phyloP scores from a whole-genome alignment of 371 early-diverging fungal species.

The Syncephalastrum racemosum region DNA sequence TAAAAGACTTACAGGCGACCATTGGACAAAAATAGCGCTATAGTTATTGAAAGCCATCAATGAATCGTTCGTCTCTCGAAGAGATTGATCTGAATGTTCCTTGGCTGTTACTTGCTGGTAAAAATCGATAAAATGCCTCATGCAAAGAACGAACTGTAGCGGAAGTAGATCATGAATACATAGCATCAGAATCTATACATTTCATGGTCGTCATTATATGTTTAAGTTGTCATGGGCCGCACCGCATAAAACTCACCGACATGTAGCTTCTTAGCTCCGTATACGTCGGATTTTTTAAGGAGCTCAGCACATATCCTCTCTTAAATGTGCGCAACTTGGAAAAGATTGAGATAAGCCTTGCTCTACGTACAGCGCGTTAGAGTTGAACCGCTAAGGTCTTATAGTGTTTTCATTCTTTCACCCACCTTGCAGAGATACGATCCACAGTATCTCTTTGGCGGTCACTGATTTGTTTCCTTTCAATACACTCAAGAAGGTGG shows the following conservation, averaged over 20 bases:
- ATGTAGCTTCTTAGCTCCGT: conserved; percentile 4
- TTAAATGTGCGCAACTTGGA: not conserved
- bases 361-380: no score
- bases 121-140: conserved; percentile 10
- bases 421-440: no score
- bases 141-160: not conserved
- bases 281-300: conserved; percentile 6
- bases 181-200: not conserved
- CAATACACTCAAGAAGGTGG: not conserved
- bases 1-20: not conserved
- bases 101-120: conserved; percentile 3
- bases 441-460: no score
- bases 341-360: not conserved
- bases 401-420: not conserved
- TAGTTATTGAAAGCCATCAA: not conserved
- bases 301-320: conserved; percentile 1
- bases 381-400: no score
- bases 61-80: not conserved
- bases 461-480: not conserved
- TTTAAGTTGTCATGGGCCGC: not conserved
- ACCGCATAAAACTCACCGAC: conserved; percentile 1
- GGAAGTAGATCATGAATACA: not conserved
- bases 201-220: not conserved
- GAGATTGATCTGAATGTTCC: conserved; percentile 3
- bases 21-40: conserved; percentile 4